Percentiles rank a stretch among this genome's conserved stretches.
Evolutionary conservation across 257 asterid genomes (phyloP).

Genomic region (Jacaranda copaia): DNA sequence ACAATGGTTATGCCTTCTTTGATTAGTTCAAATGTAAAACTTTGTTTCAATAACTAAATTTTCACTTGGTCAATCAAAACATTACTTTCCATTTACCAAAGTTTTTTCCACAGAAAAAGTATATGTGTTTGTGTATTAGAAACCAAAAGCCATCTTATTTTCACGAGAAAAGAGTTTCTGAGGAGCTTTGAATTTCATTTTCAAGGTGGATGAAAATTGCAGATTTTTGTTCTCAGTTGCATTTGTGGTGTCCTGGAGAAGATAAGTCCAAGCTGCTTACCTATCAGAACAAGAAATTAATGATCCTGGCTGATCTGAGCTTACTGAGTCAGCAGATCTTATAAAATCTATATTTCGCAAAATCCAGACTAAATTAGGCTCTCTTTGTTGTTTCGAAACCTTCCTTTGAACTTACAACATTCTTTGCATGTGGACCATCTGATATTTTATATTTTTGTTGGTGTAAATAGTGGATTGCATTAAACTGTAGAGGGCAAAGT

Average conservation of each 20-base stretch:
- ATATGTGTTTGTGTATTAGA: not conserved
- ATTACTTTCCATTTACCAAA: too few relatives aligned
- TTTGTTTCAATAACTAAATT: too few relatives aligned
- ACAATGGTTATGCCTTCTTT: not conserved
- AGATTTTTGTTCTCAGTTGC: not conserved
- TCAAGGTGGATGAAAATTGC: slow-evolving; percentile 12
- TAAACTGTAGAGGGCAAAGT: not conserved
- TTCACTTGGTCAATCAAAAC: too few relatives aligned
- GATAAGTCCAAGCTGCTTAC: not conserved
- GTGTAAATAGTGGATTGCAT: slow-evolving; percentile 4
- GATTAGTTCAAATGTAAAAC: not conserved
- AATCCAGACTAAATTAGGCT: not conserved
- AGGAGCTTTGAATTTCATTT: slow-evolving; percentile 3
- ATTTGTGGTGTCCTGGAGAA: not conserved
- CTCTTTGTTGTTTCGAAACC: not conserved
- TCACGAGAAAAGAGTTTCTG: not conserved
- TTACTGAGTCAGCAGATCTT: not conserved
- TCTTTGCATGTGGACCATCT: not conserved
- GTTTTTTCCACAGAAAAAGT: too few relatives aligned
- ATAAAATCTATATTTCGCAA: not conserved
- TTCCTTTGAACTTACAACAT: not conserved
- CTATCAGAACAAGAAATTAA: not conserved
- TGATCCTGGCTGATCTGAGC: not conserved
- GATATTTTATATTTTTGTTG: not conserved
- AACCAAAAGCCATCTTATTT: not conserved